Evolutionary conservation across 768 basidiomycete genomes (phyloP).

Genomic region (Terana coerulea): DNA sequence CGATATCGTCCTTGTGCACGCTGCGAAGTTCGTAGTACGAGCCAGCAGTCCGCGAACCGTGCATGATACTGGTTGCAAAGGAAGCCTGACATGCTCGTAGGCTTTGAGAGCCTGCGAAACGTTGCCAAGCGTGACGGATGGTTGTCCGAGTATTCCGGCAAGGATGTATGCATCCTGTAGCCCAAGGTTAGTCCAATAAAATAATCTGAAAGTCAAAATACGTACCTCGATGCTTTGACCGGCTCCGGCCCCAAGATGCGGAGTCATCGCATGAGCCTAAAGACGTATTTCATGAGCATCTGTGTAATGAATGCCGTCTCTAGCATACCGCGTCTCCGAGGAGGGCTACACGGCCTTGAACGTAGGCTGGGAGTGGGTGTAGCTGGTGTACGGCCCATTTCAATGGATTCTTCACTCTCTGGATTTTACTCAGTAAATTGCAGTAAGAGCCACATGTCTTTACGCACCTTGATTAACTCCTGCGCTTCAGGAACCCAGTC

Average conservation of each 20-base stretch:
- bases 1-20: conserved; percentile 33
- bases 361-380: conserved; percentile 24
- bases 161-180: conserved; percentile 34
- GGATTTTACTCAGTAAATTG: no score
- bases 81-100: conserved; percentile 28
- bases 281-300: background rate
- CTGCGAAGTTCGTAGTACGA: conserved; percentile 32
- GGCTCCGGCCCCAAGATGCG: background rate
- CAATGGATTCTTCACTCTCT: conserved; percentile 27
- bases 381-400: conserved; percentile 31
- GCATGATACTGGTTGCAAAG: conserved; percentile 23
- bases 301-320: background rate
- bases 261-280: conserved; percentile 27
- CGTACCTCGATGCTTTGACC: background rate
- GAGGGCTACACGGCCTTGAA: conserved; percentile 21
- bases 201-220: background rate
- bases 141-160: conserved; percentile 24
- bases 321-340: conserved; percentile 30
- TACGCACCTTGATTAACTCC: conserved; percentile 21
- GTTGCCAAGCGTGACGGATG: conserved; percentile 15
- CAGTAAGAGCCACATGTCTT: background rate
- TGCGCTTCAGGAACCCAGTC: conserved; percentile 29
- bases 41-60: conserved; percentile 19
- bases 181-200: background rate
- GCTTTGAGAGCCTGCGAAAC: conserved; percentile 21